Base-by-base conservation (phyloP, 176 grass and related monocot species). In the Raddia distichophylla region DNA sequence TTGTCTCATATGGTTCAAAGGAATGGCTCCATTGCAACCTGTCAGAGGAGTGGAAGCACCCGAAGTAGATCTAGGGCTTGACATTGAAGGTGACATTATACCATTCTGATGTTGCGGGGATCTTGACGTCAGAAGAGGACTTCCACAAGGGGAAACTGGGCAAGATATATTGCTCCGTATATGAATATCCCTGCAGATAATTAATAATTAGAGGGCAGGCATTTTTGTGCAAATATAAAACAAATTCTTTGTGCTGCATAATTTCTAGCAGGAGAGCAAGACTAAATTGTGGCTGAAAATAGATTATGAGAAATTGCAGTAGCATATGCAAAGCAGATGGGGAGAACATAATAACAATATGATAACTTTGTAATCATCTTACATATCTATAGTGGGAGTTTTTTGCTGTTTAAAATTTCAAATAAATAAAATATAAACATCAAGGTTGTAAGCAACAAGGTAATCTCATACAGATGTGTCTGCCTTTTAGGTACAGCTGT, bases 141-240 rank as follows among this genome's bases (percentile, higher is more conserved):
- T 99, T 90, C 89, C 88, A 80, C 89, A 93, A 46, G 93, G 96
- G 85, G 96, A 99, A 62, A 99, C 93, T 16, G 96, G 96, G 74
- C 96, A 99, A 61, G 96, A 99, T 93, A 95, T 95, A 68, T 99
- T 91, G 71, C 94, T 95, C 59, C 89, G 45, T 45, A 93, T 77
- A 80, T 69, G 87, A 42, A 95, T 71, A 86, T 95, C 91, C 82
- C 96, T 99, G 91, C 67, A 89, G 34, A 87, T n/a, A 53, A 47
- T 33, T 40, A 83, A 70, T 61, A 74, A 57, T 82, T 74, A 82
- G 64, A 75, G 4, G 50, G 10, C 8, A 52, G 11, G 42, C 33
- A 44, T 67, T 48, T 83, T 68, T 40, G 77, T 65, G 59, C 60
- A 83, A 12, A 86, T 65, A 77, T 55, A 66, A n/a, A 80, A 81